A percentile compares a stretch with the other conserved stretches of the same genome.
phyloP scores from a whole-genome alignment of 495 filamentous ascomycete genomes.

The Clohesyomyces aquaticus region DNA sequence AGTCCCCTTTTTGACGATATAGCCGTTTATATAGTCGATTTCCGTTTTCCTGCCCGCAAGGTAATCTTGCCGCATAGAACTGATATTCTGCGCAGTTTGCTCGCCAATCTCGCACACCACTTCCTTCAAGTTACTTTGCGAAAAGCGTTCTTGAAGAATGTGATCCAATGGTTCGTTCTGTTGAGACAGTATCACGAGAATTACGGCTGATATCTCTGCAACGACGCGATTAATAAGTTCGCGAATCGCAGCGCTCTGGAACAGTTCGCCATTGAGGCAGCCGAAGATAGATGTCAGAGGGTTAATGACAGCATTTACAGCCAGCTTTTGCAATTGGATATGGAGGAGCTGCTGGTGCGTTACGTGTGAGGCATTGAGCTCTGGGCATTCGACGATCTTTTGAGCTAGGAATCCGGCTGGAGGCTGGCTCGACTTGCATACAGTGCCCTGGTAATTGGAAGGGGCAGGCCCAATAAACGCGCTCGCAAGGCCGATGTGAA shows the following conservation, averaged over 20 bases:
- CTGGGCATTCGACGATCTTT: neutral
- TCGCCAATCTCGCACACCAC: neutral
- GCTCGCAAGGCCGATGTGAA: conserved; percentile 11
- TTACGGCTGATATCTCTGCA: conserved; percentile 9
- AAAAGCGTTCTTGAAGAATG: neutral
- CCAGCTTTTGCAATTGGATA: conserved; percentile 20
- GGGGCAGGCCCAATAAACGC: conserved; percentile 3
- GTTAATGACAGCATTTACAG: conserved; percentile 24
- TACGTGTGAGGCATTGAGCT: neutral
- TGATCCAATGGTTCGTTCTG: neutral
- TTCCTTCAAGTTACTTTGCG: neutral
- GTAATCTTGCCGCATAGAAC: conserved; percentile 40
- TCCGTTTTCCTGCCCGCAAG: conserved; percentile 37
- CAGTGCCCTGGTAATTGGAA: neutral
- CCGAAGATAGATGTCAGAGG: conserved; percentile 18
- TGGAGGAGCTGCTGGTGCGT: conserved; percentile 2
- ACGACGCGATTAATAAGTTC: neutral
- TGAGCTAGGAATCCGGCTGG: conserved; percentile 1
- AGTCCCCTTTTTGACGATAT: conserved; percentile 29
- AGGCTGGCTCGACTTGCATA: too few relatives aligned
- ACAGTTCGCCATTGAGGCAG: conserved; percentile 14
- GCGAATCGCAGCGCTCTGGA: neutral
- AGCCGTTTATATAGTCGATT: conserved; percentile 44
- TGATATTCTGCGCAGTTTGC: conserved; percentile 14
- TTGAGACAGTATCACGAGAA: neutral